Evolutionary conservation across 1,139 yeast species (phyloP).

Genomic region (Suhomyces bribrorum): DNA sequence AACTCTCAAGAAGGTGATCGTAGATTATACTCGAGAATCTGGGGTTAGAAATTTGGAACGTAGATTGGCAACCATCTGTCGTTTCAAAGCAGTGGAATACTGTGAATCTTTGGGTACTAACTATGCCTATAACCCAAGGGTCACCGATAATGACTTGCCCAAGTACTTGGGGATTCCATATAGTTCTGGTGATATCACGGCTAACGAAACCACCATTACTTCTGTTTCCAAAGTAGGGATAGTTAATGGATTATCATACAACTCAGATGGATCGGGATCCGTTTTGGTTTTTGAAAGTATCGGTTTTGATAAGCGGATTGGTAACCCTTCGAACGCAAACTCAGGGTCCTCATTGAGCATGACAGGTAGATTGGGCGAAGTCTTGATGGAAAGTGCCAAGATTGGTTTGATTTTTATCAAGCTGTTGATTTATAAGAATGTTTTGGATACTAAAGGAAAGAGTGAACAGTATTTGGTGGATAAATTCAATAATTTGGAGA

Average conservation of each 20-base stretch:
- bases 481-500: conserved; percentile 55
- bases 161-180: conserved; percentile 57
- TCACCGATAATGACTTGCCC: conserved; percentile 47
- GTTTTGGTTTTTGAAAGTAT: conserved; percentile 79
- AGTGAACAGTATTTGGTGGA: conserved; percentile 35
- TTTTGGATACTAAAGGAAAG: conserved; percentile 28
- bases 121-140: conserved; percentile 34
- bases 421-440: conserved; percentile 48
- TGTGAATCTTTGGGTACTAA: conserved; percentile 41
- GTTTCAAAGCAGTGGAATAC: conserved; percentile 80
- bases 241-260: conserved; percentile 89
- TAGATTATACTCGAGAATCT: conserved; percentile 80
- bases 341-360: conserved; percentile 51
- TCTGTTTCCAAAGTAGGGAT: conserved; percentile 50
- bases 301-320: conserved; percentile 41
- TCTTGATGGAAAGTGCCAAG: conserved; percentile 78
- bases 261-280: conserved; percentile 87
- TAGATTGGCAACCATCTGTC: conserved; percentile 67
- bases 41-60: conserved; percentile 85
- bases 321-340: conserved; percentile 31
- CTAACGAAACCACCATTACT: conserved; percentile 18
- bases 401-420: conserved; percentile 77
- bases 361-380: conserved; percentile 86
- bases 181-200: conserved; percentile 17
- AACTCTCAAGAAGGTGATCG: conserved; percentile 60